Conservation (phyloP, 106 monocot species). For the Xerophyta viscosa region DNA sequence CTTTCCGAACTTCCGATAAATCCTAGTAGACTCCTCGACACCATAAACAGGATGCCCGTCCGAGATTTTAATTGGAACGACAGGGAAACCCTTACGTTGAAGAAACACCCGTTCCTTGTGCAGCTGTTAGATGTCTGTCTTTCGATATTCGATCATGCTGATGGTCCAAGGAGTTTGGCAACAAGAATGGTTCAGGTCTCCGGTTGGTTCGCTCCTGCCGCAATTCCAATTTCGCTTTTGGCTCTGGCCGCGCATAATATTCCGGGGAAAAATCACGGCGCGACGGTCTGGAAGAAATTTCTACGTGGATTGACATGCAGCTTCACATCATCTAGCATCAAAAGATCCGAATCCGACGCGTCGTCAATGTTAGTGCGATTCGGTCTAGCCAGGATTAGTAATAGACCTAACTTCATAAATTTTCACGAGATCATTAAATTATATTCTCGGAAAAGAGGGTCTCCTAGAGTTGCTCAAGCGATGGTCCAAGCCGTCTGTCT, state of each 20-base stretch:
- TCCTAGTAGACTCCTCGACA: constrained; percentile 82
- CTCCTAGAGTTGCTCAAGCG: constrained; percentile 38
- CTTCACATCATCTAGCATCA: constrained; percentile 32
- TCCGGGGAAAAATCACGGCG: constrained; percentile 36
- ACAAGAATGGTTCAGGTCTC: constrained; percentile 78
- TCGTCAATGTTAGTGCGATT: constrained; percentile 73
- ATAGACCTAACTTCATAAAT: constrained; percentile 40
- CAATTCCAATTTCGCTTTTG: constrained; percentile 57
- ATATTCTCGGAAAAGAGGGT: constrained; percentile 59
- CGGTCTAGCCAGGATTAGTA: constrained; percentile 59
- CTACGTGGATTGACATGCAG: constrained; percentile 27
- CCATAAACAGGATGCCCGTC: constrained; percentile 63
- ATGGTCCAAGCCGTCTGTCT: constrained; percentile 57
- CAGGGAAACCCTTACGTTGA: constrained; percentile 33
- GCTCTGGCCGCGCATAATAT: constrained; percentile 69
- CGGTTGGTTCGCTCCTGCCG: constrained; percentile 70
- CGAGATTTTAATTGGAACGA: constrained; percentile 40
- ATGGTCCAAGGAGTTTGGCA: constrained; percentile 70
- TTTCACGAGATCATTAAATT: constrained; percentile 73
- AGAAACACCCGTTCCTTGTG: constrained; percentile 41
- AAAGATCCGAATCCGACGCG: constrained; percentile 73
- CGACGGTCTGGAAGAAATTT: constrained; percentile 33
- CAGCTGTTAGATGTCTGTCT: constrained; percentile 89
- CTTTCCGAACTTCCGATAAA: constrained; percentile 76
- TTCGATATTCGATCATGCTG: constrained; percentile 92